Percentiles rank a stretch among this genome's conserved stretches.
These are phyloP conservation scores for Trichophyton rubrum DNA, from an alignment of 2,329 filamentous ascomycete species.

Conservation along the genomic window DNA sequence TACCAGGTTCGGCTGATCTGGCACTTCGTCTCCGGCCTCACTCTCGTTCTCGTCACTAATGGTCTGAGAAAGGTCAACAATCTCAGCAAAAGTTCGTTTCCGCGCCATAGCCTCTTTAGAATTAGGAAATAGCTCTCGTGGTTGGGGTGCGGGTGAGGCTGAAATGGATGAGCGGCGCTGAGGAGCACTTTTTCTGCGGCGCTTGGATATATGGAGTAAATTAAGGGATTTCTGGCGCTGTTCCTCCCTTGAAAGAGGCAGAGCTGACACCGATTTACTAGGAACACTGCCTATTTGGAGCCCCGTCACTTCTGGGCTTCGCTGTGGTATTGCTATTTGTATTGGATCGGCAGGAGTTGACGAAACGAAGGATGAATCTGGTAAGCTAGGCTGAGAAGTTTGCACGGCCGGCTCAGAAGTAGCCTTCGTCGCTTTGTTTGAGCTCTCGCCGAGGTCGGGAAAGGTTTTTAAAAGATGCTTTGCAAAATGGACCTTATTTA, in stretches of 20 bases:
- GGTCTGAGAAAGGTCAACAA: conserved; percentile 40
- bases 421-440: neutral
- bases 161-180: neutral
- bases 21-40: neutral
- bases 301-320: neutral
- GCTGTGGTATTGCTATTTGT: neutral
- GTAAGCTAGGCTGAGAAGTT: neutral
- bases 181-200: neutral
- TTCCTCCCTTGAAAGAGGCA: neutral
- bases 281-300: neutral
- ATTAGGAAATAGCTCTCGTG: conserved; percentile 15
- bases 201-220: neutral
- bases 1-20: conserved; percentile 18
- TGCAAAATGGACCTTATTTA: conserved; percentile 44
- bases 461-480: conserved; percentile 32
- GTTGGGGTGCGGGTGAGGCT: neutral
- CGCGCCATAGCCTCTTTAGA: conserved; percentile 44
- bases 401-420: neutral
- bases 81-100: conserved; percentile 42
- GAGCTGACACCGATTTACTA: neutral
- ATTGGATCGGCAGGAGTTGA: neutral
- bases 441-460: conserved; percentile 15
- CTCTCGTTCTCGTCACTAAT: conserved; percentile 36
- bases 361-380: neutral
- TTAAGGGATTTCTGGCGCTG: conserved; percentile 1